Evolutionary conservation across 257 asterid species (phyloP).

Genomic region (Petrea volubilis): DNA sequence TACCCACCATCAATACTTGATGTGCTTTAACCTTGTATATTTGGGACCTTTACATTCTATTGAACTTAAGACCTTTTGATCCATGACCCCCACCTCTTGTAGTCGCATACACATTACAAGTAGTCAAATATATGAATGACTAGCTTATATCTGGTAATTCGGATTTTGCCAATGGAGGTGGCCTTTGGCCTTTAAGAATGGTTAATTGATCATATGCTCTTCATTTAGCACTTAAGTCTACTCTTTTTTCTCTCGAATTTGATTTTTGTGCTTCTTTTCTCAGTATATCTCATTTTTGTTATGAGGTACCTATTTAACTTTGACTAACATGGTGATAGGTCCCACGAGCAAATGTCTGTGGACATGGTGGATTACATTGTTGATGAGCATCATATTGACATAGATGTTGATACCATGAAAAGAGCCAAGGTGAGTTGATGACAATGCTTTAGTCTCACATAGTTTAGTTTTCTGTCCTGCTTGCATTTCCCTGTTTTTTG

Average conservation of each 20-base stretch:
- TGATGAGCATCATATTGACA: constrained; percentile 76
- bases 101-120: background rate
- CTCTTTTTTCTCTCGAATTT: background rate
- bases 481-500: background rate
- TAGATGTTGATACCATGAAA: constrained; percentile 53
- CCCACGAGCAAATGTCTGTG: constrained; percentile 89
- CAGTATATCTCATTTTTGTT: background rate
- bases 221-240: background rate
- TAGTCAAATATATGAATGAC: background rate
- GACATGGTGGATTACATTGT: constrained; percentile 81
- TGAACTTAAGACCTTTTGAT: background rate
- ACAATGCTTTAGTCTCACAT: constrained; percentile 16
- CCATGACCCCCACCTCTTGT: background rate
- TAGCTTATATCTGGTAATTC: constrained; percentile 8
- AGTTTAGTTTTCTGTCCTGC: constrained; percentile 15
- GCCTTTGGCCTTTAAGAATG: background rate
- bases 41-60: background rate
- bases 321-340: constrained; percentile 49
- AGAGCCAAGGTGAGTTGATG: constrained; percentile 67
- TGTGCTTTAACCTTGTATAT: background rate
- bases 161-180: background rate
- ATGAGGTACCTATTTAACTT: constrained; percentile 7
- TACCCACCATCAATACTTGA: background rate
- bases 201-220: background rate
- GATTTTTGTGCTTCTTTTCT: constrained; percentile 1